Base-by-base conservation (phyloP, 2,329 filamentous ascomycete species). In the Ascochyta clinopodiicola region DNA sequence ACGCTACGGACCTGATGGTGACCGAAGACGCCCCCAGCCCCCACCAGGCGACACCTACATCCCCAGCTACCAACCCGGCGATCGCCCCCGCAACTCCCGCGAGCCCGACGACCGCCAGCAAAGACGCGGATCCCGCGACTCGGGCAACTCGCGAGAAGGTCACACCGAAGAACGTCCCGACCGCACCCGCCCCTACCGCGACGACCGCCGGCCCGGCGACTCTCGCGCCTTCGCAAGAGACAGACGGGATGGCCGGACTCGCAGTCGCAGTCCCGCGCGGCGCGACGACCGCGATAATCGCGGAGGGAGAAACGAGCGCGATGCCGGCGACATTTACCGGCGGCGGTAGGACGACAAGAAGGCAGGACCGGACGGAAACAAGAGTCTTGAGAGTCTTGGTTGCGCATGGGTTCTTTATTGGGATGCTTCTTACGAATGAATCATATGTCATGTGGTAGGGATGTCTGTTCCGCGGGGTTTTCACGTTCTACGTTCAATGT, bases 1-100 rank as follows among this genome's bases (percentile, higher is more conserved):
- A 6, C 70, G 72, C 19, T 72, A 74, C 45, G 69, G 67, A 0
- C 63, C 63, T 6, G 66, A 66, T 24, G 59, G 62, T 24, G 67
- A 67, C 29, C 46, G 66, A 22, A 59, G 61, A 12, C 54, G 64
- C 69, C 47, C 68, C 67, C 58, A 62, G 4, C 43, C 56, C 15
- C 63, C 60, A n/a, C 57, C 57, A 22, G 63, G 63, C 7, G 79
- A 81, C 56, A 79, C 75, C 0, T 81, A 81, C 59, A 78, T 81
- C 25, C 79, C 79, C 1, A 74, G 72, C 40, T 81, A 81, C 53
- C 61, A 69, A n/a, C 66, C 62, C 13, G 68, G 61, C 8, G 65
- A 61, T 2, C 40, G 47, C 2, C 68, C 71, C 7, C 57, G 71
- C n/a, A 63, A 67, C 6, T 73, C 72, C 34, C 66, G 71, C 40